Conservation (phyloP, 192 early-diverging fungal genomes). For the Dimargaris cristalligena region DNA sequence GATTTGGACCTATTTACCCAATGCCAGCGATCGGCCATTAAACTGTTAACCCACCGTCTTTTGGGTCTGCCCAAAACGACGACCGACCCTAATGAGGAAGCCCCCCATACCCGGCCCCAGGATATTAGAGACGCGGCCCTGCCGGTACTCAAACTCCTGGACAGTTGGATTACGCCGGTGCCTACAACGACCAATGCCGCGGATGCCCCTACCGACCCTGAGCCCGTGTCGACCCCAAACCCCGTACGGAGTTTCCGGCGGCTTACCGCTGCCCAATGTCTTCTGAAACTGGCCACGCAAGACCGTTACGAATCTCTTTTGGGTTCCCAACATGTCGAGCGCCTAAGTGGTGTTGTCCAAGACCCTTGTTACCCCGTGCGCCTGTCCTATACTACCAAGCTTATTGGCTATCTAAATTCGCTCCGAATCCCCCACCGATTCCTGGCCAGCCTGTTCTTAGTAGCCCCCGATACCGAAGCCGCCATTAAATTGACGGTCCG, state of each 20-base stretch:
- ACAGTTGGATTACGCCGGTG: too few species aligned
- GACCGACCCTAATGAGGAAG: too few species aligned
- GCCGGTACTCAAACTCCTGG: too few species aligned
- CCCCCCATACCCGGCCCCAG: too few species aligned
- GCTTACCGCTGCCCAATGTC: constrained; percentile 39
- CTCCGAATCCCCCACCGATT: constrained; percentile 50
- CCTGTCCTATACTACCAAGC: constrained; percentile 41
- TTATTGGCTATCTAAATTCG: constrained; percentile 49
- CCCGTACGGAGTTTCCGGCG: constrained; percentile 45
- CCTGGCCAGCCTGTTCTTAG: constrained; percentile 50
- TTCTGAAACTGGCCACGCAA: constrained; percentile 41
- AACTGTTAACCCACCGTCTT: too few species aligned
- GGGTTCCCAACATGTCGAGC: constrained; percentile 32
- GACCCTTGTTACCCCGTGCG: constrained; percentile 73
- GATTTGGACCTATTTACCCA: too few species aligned
- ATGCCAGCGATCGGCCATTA: too few species aligned
- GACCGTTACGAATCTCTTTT: constrained; percentile 34
- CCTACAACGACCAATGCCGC: too few species aligned
- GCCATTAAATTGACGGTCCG: constrained; percentile 42
- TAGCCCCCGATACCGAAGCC: constrained; percentile 72
- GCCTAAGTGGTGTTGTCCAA: constrained; percentile 43
- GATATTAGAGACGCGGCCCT: too few species aligned
- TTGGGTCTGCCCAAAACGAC: too few species aligned
- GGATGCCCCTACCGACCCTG: too few species aligned
- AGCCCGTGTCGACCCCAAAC: too few species aligned